Evolutionary conservation across 805 yeast species (phyloP), one percentile per base, ranked within the genome.

Genomic region (Kluyveromyces dobzhanskii): DNA sequence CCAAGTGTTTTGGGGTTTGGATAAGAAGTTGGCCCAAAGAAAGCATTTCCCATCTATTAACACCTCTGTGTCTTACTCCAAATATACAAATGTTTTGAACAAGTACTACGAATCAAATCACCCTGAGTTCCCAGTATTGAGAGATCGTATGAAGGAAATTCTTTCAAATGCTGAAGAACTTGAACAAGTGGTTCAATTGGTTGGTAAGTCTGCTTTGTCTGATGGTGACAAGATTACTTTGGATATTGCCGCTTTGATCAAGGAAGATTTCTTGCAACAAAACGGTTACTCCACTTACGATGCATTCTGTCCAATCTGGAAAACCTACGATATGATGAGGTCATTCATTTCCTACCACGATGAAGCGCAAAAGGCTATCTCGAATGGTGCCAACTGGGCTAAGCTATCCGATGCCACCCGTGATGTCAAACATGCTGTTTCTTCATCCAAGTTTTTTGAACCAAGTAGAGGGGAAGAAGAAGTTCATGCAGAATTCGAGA

Each of bases 1-100:
- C n/a, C 99, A 92, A 72, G 99, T 92, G 38, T 92, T 92, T 72
- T 92, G 99, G 99, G 99, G 99, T 69, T 76, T 92, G 66, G 99
- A 92, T 70, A 92, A 92, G 70, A 92, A 90, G 67, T 76, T 92
- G 59, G 98, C 99, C 17, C 99, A 92, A 74, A 88, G 99, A 75
- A 92, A 92, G 71, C 99, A 92, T 71, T 92, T 92, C 85, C 99
- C 99, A 54, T 90, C 97, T 26, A 85, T 92, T 62, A 92, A 92
- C 70, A 92, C 98, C 11, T 75, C 94, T 9, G 88, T 85, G 18
- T 92, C 98, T 16, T 92, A 92, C 70, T 92, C 98, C 53, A 92
- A 92, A 72, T 92, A 92, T 70, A 88, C 95, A 41, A 81, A 71
- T 56, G 86, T 85, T 35, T 75, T 92, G 66, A 73, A 77, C 68